phyloP scores from a whole-genome alignment of 805 yeast species.

The Candida suzukii region DNA sequence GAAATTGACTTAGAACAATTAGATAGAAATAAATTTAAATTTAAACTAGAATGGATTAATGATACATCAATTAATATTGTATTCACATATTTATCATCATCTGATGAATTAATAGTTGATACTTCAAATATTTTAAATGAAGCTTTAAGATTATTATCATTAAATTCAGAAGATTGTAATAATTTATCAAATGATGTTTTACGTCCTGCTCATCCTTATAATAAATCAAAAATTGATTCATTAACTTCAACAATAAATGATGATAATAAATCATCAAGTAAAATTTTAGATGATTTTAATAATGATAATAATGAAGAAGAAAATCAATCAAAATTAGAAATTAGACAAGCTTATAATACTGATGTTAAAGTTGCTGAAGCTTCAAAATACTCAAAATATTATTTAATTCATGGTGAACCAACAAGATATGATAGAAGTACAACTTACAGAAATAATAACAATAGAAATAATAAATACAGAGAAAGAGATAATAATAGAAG shows the following conservation, averaged over 20 bases:
- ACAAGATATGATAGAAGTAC: constrained; percentile 12
- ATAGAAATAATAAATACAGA: constrained; percentile 1
- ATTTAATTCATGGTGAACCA: constrained; percentile 68
- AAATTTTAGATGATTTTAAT: too few species aligned
- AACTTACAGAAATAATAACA: constrained; percentile 8
- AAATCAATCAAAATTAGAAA: neutral
- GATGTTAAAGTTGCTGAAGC: constrained; percentile 57
- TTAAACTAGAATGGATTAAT: constrained; percentile 58
- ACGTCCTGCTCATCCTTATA: neutral
- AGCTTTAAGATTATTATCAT: constrained; percentile 6
- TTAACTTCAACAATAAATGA: neutral
- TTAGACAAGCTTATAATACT: constrained; percentile 41
- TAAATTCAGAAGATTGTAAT: constrained; percentile 2
- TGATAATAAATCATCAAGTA: neutral
- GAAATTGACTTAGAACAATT: constrained; percentile 22
- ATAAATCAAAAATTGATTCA: neutral
- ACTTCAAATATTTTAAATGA: neutral
- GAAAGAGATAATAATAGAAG: neutral
- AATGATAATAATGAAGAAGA: constrained; percentile 5
- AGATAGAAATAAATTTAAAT: constrained; percentile 22
- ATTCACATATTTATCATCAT: constrained; percentile 27
- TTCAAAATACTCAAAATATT: constrained; percentile 52
- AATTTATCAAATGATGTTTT: neutral
- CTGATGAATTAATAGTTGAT: neutral
- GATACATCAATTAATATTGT: constrained; percentile 53